Evolutionary conservation across 768 basidiomycete species (phyloP), one percentile per base, ranked within the genome.

Genomic region (Hypholoma fasciculare): DNA sequence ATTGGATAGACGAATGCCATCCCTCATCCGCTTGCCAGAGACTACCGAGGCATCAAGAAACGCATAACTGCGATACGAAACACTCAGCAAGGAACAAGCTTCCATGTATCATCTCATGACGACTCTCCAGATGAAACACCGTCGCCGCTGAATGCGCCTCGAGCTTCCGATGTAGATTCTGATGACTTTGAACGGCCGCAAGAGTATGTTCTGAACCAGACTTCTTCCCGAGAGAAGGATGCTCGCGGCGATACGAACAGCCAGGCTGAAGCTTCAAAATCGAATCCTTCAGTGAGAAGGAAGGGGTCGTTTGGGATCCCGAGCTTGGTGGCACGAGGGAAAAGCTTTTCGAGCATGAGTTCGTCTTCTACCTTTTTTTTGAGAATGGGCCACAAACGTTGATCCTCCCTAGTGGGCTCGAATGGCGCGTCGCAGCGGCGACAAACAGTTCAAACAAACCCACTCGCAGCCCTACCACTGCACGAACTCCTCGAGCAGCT

Each of bases 31-130:
- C 20, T 52, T 34, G 38, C 37, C 61, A 92, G 90, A 67, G 84
- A 92, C 68, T 93, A 92, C 65, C 80, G 81, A 2, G 82, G 79
- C 8, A 81, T 93, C 14, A 92, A 92, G 71, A 87, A 83, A 61
- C 76, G 78, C 13, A 86, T 92, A 20, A 75, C 76, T 13, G 78
- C 78, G 1, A 83, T 91, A 54, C 79, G 79, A 36, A 74, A 72
- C 55, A 71, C 69, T 0, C 72, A 74, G 54, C 67, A 74, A 46
- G 69, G 66, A 14, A 38, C 67, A 9, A 65, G 65, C 27, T 57
- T 65, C 7, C 61, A 71, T 55, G 57, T 63, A 14, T 60, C 66
- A 13, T 57, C 63, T 3, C 61, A 60, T 37, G 55, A 54, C 53
- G 64, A 59, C 38, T 65, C 61, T 34, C 60, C 50, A 44, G 67